Evolutionary conservation across 257 asterid genomes (phyloP), one percentile per base, ranked within the genome.

Genomic region (Forsythia suspensa): DNA sequence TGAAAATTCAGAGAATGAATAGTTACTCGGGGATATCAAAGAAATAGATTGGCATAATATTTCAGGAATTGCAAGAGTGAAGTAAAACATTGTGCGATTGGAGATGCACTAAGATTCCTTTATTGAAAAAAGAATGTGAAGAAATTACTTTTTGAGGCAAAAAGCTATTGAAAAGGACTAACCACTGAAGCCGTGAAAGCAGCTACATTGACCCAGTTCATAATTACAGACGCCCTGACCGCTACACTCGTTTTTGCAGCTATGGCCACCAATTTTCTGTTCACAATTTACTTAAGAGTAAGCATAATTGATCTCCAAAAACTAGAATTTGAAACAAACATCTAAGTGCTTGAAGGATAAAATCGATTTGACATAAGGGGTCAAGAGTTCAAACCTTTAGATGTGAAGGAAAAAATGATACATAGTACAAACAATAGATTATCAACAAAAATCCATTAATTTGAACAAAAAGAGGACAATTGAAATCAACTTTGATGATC

Each of bases 141-240:
- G 2, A 63, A 3, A 4, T 63, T 24, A 63, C 70, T 63, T 24
- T 21, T 29, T 63, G 70, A 63, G 40, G 70, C 40, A 63, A 63
- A 63, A 29, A 29, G 40, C 38, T 8, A 63, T 8, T 0, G 37
- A 63, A 8, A 74, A 80, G 61, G 70, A 84, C 98, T 84, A 78
- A 93, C 99, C 99, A 79, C 85, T 80, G 79, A 88, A 96, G 67
- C 99, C 99, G 84, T 90, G 98, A 88, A 96, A 96, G 90, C 99
- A 96, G 76, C 89, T 93, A 82, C 99, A 96, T 84, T 78, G 89
- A 78, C 99, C 97, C 89, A 92, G 86, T 72, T 90, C 96, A 67
- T 69, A 90, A 82, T 94, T 96, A 81, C 99, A 96, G 76, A 94
- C 59, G 68, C 99, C 99, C 87, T 89, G 97, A 79, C 93, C 85